Evolutionary conservation across 257 asterid species (phyloP).

Genomic region (Handroanthus guayacan): DNA sequence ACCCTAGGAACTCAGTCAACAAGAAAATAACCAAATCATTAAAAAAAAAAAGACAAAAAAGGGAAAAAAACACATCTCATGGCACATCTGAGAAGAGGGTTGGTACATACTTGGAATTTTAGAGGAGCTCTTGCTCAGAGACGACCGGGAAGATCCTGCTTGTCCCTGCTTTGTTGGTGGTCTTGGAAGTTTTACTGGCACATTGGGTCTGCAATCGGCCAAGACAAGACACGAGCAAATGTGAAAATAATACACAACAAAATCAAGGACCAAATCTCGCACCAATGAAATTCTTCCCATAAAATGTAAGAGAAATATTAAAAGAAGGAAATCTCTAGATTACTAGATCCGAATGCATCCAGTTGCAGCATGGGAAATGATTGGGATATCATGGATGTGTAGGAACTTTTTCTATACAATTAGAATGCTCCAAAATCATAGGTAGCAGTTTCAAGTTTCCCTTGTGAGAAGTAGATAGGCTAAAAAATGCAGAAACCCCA

Average conservation of each 20-base stretch:
- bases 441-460: not conserved
- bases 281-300: not conserved
- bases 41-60: not conserved
- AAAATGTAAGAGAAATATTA: not conserved
- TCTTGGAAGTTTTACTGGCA: slow-evolving; percentile 63
- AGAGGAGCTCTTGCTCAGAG: slow-evolving; percentile 65
- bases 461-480: not conserved
- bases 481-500: slow-evolving; percentile 8
- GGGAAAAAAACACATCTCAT: not conserved
- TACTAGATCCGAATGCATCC: not conserved
- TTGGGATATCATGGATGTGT: not conserved
- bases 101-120: slow-evolving; percentile 62
- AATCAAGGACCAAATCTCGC: not conserved
- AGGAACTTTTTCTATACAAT: not conserved
- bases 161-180: slow-evolving; percentile 60
- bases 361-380: not conserved
- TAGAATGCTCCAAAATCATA: not conserved
- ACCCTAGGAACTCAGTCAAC: not conserved
- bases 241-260: not conserved
- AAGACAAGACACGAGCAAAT: slow-evolving; percentile 15
- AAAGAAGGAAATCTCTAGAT: not conserved
- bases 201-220: slow-evolving; percentile 51
- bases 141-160: slow-evolving; percentile 56
- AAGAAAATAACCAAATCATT: not conserved
- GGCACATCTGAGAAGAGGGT: slow-evolving; percentile 1